Evolutionary conservation across 805 yeast genomes (phyloP).

Genomic region (Hanseniaspora thailandica): DNA sequence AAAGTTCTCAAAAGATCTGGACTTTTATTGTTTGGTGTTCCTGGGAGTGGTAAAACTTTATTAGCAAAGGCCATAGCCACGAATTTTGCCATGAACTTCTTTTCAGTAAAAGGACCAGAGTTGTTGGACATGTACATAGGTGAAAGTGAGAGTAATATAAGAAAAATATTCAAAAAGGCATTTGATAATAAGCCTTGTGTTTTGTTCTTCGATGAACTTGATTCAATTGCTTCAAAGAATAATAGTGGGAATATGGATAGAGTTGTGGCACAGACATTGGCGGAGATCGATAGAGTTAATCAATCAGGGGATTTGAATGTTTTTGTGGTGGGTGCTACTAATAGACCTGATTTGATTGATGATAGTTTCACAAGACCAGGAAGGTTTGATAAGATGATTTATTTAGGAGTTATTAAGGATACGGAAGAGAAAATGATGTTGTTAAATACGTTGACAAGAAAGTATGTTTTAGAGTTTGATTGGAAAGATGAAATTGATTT

Average conservation of each 20-base stretch:
- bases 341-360: conserved; percentile 87
- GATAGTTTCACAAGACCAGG: conserved; percentile 91
- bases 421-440: conserved; percentile 79
- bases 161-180: conserved; percentile 86
- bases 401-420: conserved; percentile 85
- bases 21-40: conserved; percentile 91
- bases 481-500: conserved; percentile 52
- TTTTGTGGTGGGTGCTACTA: conserved; percentile 97
- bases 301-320: conserved; percentile 63
- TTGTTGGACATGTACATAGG: conserved; percentile 95
- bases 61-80: conserved; percentile 96
- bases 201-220: conserved; percentile 92
- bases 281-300: conserved; percentile 95
- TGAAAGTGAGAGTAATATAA: conserved; percentile 93
- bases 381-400: conserved; percentile 88
- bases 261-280: conserved; percentile 86
- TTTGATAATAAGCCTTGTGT: conserved; percentile 97
- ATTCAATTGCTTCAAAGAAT: conserved; percentile 95
- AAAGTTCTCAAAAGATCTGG: conserved; percentile 94
- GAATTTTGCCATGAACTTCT: conserved; percentile 83
- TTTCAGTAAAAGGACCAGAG: conserved; percentile 96
- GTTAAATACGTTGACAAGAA: conserved; percentile 76
- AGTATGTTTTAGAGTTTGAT: conserved; percentile 49
- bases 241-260: conserved; percentile 83
- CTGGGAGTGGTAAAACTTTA: conserved; percentile 94